phyloP scores from a whole-genome alignment of 2,329 filamentous ascomycete genomes.

The Neodidymelliopsis sp. region DNA sequence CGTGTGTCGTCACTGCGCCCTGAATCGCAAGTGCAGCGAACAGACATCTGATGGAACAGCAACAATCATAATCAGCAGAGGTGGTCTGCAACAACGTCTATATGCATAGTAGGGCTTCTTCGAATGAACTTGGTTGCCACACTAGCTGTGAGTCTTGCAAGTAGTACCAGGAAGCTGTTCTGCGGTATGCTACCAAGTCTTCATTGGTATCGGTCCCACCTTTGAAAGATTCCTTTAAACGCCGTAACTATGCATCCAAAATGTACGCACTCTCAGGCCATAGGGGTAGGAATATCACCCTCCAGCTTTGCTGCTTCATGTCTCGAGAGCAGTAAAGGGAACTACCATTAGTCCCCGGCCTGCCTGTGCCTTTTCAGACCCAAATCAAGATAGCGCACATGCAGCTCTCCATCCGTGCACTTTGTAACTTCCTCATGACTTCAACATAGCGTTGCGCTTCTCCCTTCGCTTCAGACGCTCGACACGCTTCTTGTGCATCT shows the following conservation, averaged over 20 bases:
- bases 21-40: conserved; percentile 8
- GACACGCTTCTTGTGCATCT: conserved; percentile 96
- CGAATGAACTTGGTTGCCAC: no score
- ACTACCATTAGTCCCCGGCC: no score
- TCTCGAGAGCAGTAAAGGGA: not conserved
- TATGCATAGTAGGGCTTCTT: no score
- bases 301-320: not conserved
- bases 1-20: conserved; percentile 21
- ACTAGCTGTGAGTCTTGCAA: no score
- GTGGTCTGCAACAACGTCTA: no score
- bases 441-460: conserved; percentile 86
- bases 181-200: not conserved
- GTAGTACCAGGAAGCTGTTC: not conserved
- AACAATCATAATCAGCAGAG: no score
- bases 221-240: conserved; percentile 8
- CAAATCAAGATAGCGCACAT: no score
- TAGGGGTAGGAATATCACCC: not conserved
- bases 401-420: not conserved
- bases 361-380: no score
- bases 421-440: conserved; percentile 50
- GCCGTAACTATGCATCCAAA: conserved; percentile 13
- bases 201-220: not conserved
- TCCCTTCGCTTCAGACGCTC: conserved; percentile 93
- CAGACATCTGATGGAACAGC: no score
- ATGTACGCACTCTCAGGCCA: not conserved